A percentile compares a stretch with the other conserved stretches of the same genome.
phyloP scores from a whole-genome alignment of 1,284 basidiomycete genomes.

The Boletellus deceptivus region DNA sequence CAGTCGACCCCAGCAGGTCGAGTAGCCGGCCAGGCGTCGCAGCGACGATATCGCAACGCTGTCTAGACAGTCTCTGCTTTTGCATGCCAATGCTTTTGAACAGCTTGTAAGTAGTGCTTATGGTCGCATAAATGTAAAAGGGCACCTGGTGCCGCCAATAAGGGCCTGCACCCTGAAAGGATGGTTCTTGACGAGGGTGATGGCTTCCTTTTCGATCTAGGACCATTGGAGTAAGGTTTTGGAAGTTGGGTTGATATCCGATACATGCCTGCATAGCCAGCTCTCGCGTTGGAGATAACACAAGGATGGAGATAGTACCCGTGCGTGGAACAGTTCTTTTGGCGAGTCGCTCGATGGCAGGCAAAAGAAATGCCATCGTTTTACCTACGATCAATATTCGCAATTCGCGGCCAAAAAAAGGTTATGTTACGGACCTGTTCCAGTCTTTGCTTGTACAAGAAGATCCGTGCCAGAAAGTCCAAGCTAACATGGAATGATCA shows the following conservation, averaged over 20 bases:
- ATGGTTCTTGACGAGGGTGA: slow-evolving; percentile 63
- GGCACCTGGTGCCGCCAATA: slow-evolving; percentile 55
- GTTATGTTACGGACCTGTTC: slow-evolving; percentile 36
- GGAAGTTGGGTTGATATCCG: not conserved
- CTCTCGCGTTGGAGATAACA: slow-evolving; percentile 88
- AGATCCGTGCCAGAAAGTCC: slow-evolving; percentile 39
- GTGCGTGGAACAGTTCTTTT: slow-evolving; percentile 22
- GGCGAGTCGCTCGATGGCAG: slow-evolving; percentile 75
- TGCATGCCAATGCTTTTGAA: slow-evolving; percentile 24
- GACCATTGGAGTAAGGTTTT: not conserved
- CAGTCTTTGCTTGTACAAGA: slow-evolving; percentile 49
- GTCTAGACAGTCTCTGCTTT: slow-evolving; percentile 39
- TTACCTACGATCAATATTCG: slow-evolving; percentile 54
- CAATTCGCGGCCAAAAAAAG: not conserved
- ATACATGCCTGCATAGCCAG: slow-evolving; percentile 74
- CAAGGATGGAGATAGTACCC: slow-evolving; percentile 47
- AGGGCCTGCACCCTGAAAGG: slow-evolving; percentile 38
- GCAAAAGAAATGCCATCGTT: slow-evolving; percentile 87
- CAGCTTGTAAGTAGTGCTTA: slow-evolving; percentile 1
- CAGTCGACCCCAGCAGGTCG: slow-evolving; percentile 63
- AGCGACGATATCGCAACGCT: slow-evolving; percentile 75
- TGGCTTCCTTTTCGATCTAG: slow-evolving; percentile 68
- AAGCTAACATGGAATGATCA: slow-evolving; percentile 25
- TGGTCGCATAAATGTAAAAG: not conserved
- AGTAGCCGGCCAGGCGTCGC: slow-evolving; percentile 89